Evolutionary conservation across 441 rosid genomes (phyloP).

Genomic region (Bocquillonia castaneifolia): DNA sequence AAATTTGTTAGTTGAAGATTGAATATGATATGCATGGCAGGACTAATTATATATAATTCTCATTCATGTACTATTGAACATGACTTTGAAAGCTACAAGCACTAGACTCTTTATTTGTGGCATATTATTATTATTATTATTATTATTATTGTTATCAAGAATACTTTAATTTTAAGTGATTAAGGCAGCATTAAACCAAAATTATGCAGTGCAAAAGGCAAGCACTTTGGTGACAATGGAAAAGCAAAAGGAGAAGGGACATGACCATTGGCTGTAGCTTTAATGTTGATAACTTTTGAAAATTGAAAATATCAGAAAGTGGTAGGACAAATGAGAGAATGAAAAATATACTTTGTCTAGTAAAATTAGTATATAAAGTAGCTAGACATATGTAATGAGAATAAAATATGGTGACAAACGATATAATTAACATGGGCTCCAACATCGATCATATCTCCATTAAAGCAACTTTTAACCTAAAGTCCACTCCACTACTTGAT

Average conservation of each 20-base stretch:
- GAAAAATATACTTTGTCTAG: slow-evolving; percentile 7
- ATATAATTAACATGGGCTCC: slow-evolving; percentile 18
- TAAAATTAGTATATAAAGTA: slow-evolving; percentile 18
- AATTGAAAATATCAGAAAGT: slow-evolving; percentile 8
- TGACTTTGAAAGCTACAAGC: neutral
- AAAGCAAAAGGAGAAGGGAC: slow-evolving; percentile 16
- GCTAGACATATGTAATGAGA: slow-evolving; percentile 19
- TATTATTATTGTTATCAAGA: too few species aligned
- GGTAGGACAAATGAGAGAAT: slow-evolving; percentile 15
- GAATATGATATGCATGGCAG: too few species aligned
- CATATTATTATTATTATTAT: neutral
- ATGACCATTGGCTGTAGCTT: slow-evolving; percentile 18
- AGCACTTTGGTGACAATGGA: slow-evolving; percentile 8
- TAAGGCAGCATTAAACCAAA: slow-evolving; percentile 15
- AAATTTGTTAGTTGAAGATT: too few species aligned
- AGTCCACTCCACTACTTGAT: slow-evolving; percentile 21
- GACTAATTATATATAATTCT: too few species aligned
- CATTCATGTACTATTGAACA: neutral
- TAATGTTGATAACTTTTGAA: slow-evolving; percentile 22
- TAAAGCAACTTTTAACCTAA: slow-evolving; percentile 21
- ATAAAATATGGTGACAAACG: slow-evolving; percentile 12
- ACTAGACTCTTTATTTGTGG: neutral
- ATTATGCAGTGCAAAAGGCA: neutral
- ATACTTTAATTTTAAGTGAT: slow-evolving; percentile 7
- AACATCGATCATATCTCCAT: slow-evolving; percentile 16